Conservation (phyloP, 2,329 filamentous ascomycete species). For the Stagonosporopsis rhizophila region DNA sequence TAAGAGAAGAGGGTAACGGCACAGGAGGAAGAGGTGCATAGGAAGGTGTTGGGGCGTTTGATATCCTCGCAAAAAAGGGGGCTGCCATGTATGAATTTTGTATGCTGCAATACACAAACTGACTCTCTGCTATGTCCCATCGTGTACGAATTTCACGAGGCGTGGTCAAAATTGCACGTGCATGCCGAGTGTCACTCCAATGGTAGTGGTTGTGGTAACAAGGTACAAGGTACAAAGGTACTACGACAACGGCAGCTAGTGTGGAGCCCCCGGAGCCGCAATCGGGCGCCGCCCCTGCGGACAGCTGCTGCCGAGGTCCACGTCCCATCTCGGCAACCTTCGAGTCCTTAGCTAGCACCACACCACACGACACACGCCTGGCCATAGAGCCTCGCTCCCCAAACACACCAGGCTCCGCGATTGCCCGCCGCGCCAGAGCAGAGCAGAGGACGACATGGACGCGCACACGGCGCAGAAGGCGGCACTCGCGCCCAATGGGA, state of each 20-base stretch:
- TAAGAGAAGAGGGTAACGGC: neutral
- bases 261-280: too few relatives aligned
- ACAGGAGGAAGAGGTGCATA: slow-evolving; percentile 3
- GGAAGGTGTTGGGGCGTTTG: slow-evolving; percentile 16
- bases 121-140: neutral
- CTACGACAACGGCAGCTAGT: too few relatives aligned
- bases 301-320: slow-evolving; percentile 22
- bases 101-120: neutral
- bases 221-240: too few relatives aligned
- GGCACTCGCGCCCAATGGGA: slow-evolving; percentile 22
- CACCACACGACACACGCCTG: too few relatives aligned
- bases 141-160: too few relatives aligned
- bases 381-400: too few relatives aligned
- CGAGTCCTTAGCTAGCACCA: too few relatives aligned
- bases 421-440: neutral
- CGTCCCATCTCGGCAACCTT: too few relatives aligned
- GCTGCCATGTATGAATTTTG: neutral
- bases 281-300: too few relatives aligned
- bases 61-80: slow-evolving; percentile 15
- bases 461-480: slow-evolving; percentile 18
- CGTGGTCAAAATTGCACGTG: too few relatives aligned
- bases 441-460: slow-evolving; percentile 32
- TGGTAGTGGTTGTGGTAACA: too few relatives aligned
- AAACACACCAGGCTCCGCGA: neutral
- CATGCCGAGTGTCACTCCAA: too few relatives aligned